These are phyloP conservation scores for Verticillium albo-atrum DNA, from an alignment of 2,329 filamentous ascomycete genomes.

Conservation along the genomic window DNA sequence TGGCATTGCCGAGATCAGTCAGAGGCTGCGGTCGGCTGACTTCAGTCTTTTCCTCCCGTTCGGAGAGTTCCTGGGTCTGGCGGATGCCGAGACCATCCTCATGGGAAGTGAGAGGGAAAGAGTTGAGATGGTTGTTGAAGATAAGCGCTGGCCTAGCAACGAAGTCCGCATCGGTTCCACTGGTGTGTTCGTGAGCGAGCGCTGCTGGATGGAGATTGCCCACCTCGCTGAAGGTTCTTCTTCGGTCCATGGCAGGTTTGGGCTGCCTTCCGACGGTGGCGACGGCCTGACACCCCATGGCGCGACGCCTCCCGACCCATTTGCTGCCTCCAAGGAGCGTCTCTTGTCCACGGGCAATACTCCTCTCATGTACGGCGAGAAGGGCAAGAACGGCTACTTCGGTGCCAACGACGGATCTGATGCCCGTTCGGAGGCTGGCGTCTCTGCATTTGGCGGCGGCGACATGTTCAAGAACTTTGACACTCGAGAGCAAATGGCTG, in stretches of 20 bases:
- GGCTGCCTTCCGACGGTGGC: slow-evolving; percentile 45
- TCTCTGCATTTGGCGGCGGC: slow-evolving; percentile 83
- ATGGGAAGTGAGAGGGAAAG: slow-evolving; percentile 93
- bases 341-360: slow-evolving; percentile 48
- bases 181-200: slow-evolving; percentile 90
- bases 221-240: slow-evolving; percentile 63
- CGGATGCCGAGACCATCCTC: slow-evolving; percentile 77
- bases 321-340: slow-evolving; percentile 59
- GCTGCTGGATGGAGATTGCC: slow-evolving; percentile 90
- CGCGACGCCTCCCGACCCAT: slow-evolving; percentile 46
- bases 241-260: slow-evolving; percentile 48
- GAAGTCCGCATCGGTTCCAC: slow-evolving; percentile 89
- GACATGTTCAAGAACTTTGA: slow-evolving; percentile 99
- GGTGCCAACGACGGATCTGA: slow-evolving; percentile 71
- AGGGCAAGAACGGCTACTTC: slow-evolving; percentile 75
- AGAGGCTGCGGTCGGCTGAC: slow-evolving; percentile 85
- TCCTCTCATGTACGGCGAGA: slow-evolving; percentile 67
- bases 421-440: slow-evolving; percentile 83
- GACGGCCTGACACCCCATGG: slow-evolving; percentile 53
- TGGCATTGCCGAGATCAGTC: slow-evolving; percentile 94
- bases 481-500: slow-evolving; percentile 88
- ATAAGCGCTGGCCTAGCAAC: slow-evolving; percentile 86
- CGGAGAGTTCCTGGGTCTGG: slow-evolving; percentile 86
- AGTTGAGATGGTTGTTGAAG: slow-evolving; percentile 84
- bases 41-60: slow-evolving; percentile 96